Base-by-base conservation (phyloP, 331 rosid species). In the Malus hybrid region DNA sequence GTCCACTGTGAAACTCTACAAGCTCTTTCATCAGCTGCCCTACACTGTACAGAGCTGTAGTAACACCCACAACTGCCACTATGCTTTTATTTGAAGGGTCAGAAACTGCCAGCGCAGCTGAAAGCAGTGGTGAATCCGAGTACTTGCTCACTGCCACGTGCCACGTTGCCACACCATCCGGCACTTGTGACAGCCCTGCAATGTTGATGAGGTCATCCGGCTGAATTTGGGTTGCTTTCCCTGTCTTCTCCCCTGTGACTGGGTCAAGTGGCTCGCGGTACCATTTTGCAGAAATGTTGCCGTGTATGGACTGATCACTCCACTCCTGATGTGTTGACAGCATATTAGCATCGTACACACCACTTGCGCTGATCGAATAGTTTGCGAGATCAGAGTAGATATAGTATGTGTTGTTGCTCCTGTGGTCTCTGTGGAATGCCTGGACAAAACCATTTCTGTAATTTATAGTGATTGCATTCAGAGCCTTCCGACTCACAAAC, bases 131-230 rank as follows among this genome's bases (percentile, higher is more conserved):
- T 16, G 97, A 91, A 85, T 89, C 96, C 3, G 91, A 82, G 18
- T 80, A 95, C 84, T 95, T 95, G 91, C 99, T 95, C 79, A 95
- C 99, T 1, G 96, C 86, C 7, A 95, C 99, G 50, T 95, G 97
- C 99, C 99, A 95, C 1, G 99, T 87, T 56, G 99, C 99, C 48
- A 89, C 91, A 46, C 97, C 99, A 78, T 95, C 97, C 36, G 97
- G 96, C 4, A 92, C 97, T 81, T 95, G 90, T 16, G 93, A 84
- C 55, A 95, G 81, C 28, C 99, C 97, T 15, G 99, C 93, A 15
- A 95, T 92, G 71, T 90, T 87, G 72, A 95, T 95, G 24, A 89
- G 81, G 80, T 95, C 97, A 65, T 90, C 99, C 0, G 99, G 97
- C 42, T 91, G 96, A 81, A 95, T 87, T 81, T 84, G 77, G 85